Evolutionary conservation across 1,284 basidiomycete species (phyloP), one percentile per base, ranked within the genome.

Genomic region (Ceratobasidium theobromae): DNA sequence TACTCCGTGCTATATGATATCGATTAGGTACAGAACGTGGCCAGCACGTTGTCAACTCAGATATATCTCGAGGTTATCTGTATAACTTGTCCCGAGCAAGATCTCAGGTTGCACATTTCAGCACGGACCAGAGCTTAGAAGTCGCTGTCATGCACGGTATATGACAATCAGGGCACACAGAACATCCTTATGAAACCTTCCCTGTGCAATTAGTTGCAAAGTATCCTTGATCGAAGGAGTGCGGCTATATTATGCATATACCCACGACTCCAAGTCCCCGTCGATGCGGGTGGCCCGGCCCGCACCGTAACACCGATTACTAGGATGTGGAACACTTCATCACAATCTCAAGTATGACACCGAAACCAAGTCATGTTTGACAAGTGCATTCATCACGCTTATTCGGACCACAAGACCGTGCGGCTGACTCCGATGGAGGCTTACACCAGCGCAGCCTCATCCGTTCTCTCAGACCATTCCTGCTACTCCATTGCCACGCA

Each of bases 11-110:
- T 41, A 23, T 23, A n/a, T 33, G 11, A 41, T 27, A 62, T 62
- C 58, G 58, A 62, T 62, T 30, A 49, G 45, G 35, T 30, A 52
- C 48, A 23, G 12, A 35, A 27, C n/a, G 27, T 51, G 27, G 46
- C 11, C 11, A 28, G 18, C 33, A 62, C 14, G 45, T 23, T 35
- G 32, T 25, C 41, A 52, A 21, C 8, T 41, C 27, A 25, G 46
- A 35, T 49, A 18, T 21, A 32, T 49, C 28, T 9, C 33, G 11
- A 30, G n/a, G 52, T 11, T 40, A 9, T 12, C 54, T 41, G 54
- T 46, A 48, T 30, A 51, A 27, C 41, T n/a, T 41, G 27, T 41
- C 16, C 1, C 40, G 40, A 43, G 40, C 4, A 43, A 18, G 16
- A 5, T 5, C 16, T 14, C 40, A 16, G 8, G 32, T 62, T 62